These are phyloP conservation scores for Cryptococcus sp. DNA, from an alignment of 1,284 basidiomycete genomes.

Conservation along the genomic window DNA sequence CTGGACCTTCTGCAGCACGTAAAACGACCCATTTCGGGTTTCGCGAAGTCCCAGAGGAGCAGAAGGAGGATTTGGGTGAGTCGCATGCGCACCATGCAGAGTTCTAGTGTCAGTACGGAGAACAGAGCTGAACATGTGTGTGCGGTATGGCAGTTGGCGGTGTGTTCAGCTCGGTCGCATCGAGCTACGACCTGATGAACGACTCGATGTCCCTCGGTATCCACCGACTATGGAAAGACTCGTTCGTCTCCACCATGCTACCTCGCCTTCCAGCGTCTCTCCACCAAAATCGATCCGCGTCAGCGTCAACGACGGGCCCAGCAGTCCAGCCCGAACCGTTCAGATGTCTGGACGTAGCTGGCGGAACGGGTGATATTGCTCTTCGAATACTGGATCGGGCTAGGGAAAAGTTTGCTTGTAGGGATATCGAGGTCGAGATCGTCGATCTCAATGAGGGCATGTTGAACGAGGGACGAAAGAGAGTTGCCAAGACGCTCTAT, in stretches of 20 bases:
- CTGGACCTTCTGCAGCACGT: background rate
- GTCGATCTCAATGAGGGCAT: constrained; percentile 96
- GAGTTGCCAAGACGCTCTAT: constrained; percentile 95
- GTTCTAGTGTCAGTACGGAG: background rate
- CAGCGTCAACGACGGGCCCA: constrained; percentile 37
- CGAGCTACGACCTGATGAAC: constrained; percentile 98
- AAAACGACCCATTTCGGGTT: constrained; percentile 88
- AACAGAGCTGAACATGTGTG: background rate
- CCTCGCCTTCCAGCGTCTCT: constrained; percentile 58
- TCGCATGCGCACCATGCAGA: background rate
- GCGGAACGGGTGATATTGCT: constrained; percentile 97
- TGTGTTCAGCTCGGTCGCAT: constrained; percentile 95
- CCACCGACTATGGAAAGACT: constrained; percentile 96
- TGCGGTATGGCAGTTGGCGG: constrained; percentile 64
- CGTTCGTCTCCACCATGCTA: constrained; percentile 76
- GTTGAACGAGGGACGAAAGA: constrained; percentile 87
- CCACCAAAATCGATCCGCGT: constrained; percentile 35
- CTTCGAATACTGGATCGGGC: constrained; percentile 90
- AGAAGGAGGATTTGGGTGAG: constrained; percentile 62
- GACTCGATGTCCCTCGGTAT: constrained; percentile 96
- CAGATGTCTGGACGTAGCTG: constrained; percentile 90
- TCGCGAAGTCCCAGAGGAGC: constrained; percentile 74
- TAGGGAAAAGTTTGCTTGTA: constrained; percentile 79
- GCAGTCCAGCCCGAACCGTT: constrained; percentile 49
- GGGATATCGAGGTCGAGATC: constrained; percentile 85